Percentiles rank a stretch among this genome's conserved stretches.
Conservation (phyloP, 192 early-diverging fungal species). For the Rhizoclosmatium globosum region DNA sequence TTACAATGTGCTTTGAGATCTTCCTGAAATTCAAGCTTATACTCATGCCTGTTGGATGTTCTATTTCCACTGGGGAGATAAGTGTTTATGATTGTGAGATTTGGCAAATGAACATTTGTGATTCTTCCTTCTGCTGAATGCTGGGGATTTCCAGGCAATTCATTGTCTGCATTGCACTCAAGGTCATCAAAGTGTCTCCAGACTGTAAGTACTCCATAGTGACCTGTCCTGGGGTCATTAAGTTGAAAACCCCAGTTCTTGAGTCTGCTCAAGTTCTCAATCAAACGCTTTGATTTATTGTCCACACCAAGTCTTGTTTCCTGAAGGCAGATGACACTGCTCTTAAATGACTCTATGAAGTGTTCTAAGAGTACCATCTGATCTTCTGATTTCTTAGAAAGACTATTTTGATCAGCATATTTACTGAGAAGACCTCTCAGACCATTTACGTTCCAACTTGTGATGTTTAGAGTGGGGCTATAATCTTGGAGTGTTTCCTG, state of each 20-base stretch:
- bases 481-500: not conserved
- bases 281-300: not conserved
- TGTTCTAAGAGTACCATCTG: not conserved
- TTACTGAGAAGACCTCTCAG: not conserved
- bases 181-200: not conserved
- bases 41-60: not conserved
- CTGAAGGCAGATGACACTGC: conserved; percentile 5
- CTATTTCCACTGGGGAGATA: conserved; percentile 2
- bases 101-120: not conserved
- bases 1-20: not conserved
- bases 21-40: not conserved
- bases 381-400: not conserved
- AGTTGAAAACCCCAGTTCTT: not conserved
- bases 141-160: not conserved
- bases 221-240: not conserved
- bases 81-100: not conserved
- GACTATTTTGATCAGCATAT: not conserved
- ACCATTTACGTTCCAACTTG: conserved; percentile 13
- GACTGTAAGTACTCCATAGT: not conserved
- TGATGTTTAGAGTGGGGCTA: no score
- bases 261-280: not conserved
- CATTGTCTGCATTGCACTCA: not conserved
- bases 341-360: not conserved
- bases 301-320: conserved; percentile 4
- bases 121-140: not conserved